Conservation (phyloP, 192 early-diverging fungal genomes). For the Rhizoclosmatium sp. region DNA sequence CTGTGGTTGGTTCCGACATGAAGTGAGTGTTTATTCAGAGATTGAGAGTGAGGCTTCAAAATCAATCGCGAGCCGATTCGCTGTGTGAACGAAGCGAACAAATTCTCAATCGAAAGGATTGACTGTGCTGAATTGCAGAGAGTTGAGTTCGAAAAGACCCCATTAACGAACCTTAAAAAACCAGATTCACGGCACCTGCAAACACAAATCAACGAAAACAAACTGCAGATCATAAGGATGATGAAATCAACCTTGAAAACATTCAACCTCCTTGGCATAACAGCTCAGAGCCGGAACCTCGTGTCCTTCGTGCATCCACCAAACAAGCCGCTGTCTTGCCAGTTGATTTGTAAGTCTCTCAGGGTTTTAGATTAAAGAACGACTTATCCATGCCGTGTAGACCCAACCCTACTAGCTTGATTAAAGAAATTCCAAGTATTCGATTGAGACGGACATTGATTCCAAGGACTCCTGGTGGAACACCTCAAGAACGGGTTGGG, state of each 20-base stretch:
- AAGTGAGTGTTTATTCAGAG: too few relatives aligned
- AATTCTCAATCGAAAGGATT: too few relatives aligned
- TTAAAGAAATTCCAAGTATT: constrained; percentile 21
- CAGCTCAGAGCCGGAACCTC: background rate
- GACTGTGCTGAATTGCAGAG: too few relatives aligned
- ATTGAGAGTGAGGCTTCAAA: too few relatives aligned
- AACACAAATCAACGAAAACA: too few relatives aligned
- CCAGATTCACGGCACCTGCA: too few relatives aligned
- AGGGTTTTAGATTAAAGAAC: background rate
- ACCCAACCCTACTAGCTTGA: background rate
- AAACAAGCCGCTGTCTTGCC: background rate
- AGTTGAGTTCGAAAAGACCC: too few relatives aligned
- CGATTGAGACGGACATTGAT: constrained; percentile 2
- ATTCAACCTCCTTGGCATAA: background rate
- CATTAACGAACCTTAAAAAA: too few relatives aligned
- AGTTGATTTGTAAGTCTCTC: background rate
- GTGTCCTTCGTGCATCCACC: background rate
- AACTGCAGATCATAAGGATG: background rate
- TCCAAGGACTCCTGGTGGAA: constrained; percentile 14
- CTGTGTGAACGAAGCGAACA: too few relatives aligned
- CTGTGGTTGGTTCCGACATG: too few relatives aligned
- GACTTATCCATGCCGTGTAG: background rate
- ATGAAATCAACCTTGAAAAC: background rate
- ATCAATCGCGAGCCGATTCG: too few relatives aligned
- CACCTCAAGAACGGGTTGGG: background rate